Evolutionary conservation across 805 yeast species (phyloP).

Genomic region (Ogataea populi-albae): DNA sequence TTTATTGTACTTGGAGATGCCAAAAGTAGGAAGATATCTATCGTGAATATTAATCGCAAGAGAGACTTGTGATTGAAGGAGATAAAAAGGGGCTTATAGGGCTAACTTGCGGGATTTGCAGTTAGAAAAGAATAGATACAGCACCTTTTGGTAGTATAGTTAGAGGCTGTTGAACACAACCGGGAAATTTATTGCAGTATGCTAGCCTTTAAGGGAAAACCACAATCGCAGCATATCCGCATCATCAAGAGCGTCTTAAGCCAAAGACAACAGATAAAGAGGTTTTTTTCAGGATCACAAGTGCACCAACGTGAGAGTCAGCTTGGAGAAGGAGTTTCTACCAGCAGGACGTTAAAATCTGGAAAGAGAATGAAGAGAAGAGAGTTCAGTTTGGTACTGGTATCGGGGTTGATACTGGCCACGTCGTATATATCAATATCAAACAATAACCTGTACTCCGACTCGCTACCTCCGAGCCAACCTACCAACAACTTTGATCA

Average conservation of each 20-base stretch:
- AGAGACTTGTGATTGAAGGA: too few species aligned
- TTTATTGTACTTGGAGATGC: too few species aligned
- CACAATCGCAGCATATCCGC: constrained; percentile 12
- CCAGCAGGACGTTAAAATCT: constrained; percentile 7
- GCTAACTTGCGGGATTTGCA: too few species aligned
- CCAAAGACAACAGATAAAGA: constrained; percentile 14
- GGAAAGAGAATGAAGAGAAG: constrained; percentile 27
- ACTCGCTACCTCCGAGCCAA: constrained; percentile 24
- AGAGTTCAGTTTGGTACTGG: constrained; percentile 30
- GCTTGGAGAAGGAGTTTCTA: constrained; percentile 3
- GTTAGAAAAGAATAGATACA: too few species aligned
- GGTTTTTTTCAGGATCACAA: constrained; percentile 14
- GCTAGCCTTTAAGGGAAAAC: constrained; percentile 17
- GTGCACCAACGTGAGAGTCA: constrained; percentile 7
- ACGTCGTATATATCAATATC: constrained; percentile 33
- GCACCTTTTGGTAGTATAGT: too few species aligned
- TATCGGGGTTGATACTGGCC: constrained; percentile 33
- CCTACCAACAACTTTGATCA: constrained; percentile 12
- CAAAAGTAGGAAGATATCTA: too few species aligned
- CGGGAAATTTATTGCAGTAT: too few species aligned
- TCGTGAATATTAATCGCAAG: too few species aligned
- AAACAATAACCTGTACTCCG: constrained; percentile 28
- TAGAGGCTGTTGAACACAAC: too few species aligned
- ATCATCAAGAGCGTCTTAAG: constrained; percentile 8
- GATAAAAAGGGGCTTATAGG: too few species aligned